Percentiles rank a stretch among this genome's conserved stretches.
Conservation (phyloP, 2,329 filamentous ascomycete genomes). For the Trichoderma hamatum region DNA sequence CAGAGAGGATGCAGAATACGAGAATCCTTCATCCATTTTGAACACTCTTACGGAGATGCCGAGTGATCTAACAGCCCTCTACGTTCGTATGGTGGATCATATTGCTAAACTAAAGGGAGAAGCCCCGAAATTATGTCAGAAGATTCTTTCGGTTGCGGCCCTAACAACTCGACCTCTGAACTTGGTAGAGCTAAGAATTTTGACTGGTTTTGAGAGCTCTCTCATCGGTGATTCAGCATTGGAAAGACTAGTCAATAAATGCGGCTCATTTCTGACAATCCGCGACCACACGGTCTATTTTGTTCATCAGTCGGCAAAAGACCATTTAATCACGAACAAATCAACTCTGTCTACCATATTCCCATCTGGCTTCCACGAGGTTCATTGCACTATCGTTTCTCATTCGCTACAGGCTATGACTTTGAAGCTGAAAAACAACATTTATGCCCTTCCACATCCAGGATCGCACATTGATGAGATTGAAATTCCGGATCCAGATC, state of each 20-base stretch:
- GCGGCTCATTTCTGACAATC: slow-evolving; percentile 46
- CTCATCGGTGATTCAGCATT: background rate
- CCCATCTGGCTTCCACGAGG: background rate
- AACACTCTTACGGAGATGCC: background rate
- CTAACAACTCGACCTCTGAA: background rate
- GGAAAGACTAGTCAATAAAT: slow-evolving; percentile 30
- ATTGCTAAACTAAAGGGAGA: background rate
- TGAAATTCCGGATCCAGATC: slow-evolving; percentile 27
- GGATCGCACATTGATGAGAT: slow-evolving; percentile 14
- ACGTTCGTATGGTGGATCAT: background rate
- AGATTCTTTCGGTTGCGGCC: background rate
- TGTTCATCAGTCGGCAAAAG: slow-evolving; percentile 50
- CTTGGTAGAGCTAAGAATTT: background rate
- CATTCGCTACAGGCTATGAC: slow-evolving; percentile 26
- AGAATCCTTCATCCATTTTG: background rate
- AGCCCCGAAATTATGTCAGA: background rate
- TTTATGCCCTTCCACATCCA: slow-evolving; percentile 36
- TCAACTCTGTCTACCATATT: slow-evolving; percentile 28
- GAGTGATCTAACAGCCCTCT: background rate
- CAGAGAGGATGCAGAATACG: background rate
- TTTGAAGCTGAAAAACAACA: background rate
- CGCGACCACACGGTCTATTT: slow-evolving; percentile 39
- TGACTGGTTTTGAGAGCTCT: background rate
- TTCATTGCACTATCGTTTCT: background rate
- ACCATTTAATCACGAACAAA: slow-evolving; percentile 40